Evolutionary conservation across 169 alveolate genomes (phyloP).

Genomic region (Theileria equi): DNA sequence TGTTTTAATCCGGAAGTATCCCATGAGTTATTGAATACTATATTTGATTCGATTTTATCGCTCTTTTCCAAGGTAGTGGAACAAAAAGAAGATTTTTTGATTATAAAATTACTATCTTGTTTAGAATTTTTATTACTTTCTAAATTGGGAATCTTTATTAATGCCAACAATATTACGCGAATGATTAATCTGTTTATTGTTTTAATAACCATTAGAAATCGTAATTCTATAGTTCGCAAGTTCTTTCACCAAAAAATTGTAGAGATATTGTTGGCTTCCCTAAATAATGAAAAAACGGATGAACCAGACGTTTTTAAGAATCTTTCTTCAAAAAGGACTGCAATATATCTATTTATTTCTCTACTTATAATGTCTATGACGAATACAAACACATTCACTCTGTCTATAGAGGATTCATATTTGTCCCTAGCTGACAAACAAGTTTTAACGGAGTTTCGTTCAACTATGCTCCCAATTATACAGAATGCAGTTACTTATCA

Average conservation of each 20-base stretch:
- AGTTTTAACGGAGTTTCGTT: constrained; percentile 29
- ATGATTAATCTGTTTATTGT: constrained; percentile 39
- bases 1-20: constrained; percentile 40
- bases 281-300: constrained; percentile 22
- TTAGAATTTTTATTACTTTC: constrained; percentile 14
- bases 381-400: background rate
- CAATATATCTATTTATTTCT: too few species aligned
- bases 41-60: constrained; percentile 30
- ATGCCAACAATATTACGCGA: constrained; percentile 39
- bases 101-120: constrained; percentile 28
- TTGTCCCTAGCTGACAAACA: constrained; percentile 49
- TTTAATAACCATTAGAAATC: constrained; percentile 20
- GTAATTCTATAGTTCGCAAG: constrained; percentile 32
- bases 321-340: too few species aligned
- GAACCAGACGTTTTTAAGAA: constrained; percentile 4
- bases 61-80: constrained; percentile 40
- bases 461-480: constrained; percentile 28
- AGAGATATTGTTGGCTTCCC: constrained; percentile 36
- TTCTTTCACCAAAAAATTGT: constrained; percentile 36
- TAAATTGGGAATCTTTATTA: constrained; percentile 46
- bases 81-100: constrained; percentile 54
- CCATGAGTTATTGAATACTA: constrained; percentile 15
- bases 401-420: constrained; percentile 50
- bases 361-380: background rate
- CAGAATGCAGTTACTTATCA: constrained; percentile 17